Conservation (phyloP, 106 monocot species). For the Dioscorea zingiberensis region DNA sequence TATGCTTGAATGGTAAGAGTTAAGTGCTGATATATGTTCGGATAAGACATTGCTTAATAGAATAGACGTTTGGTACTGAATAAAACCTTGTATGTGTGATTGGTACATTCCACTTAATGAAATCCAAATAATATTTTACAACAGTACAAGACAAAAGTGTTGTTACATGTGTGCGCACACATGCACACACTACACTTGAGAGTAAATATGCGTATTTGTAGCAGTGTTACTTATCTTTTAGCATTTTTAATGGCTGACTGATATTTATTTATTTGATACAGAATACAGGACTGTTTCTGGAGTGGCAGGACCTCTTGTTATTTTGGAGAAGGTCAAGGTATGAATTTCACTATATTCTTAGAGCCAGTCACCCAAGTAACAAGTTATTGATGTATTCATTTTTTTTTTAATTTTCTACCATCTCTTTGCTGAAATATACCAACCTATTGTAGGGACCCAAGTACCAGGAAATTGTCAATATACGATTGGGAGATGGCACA, state of each 20-base stretch:
- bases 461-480: constrained; percentile 99
- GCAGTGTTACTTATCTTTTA: not conserved
- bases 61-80: too few relatives aligned
- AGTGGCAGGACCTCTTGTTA: constrained; percentile 96
- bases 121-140: too few relatives aligned
- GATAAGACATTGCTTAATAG: too few relatives aligned
- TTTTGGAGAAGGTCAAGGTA: constrained; percentile 99
- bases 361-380: too few relatives aligned
- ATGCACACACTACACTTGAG: too few relatives aligned
- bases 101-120: too few relatives aligned
- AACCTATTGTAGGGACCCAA: constrained; percentile 71
- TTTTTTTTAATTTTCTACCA: not conserved
- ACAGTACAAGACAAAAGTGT: too few relatives aligned
- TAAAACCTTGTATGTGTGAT: too few relatives aligned
- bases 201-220: not conserved
- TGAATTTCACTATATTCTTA: not conserved
- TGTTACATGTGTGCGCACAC: too few relatives aligned
- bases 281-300: constrained; percentile 98
- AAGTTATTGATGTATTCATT: too few relatives aligned
- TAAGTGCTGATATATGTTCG: too few relatives aligned
- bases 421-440: not conserved
- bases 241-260: not conserved
- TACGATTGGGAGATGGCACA: constrained; percentile 90
- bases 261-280: constrained; percentile 8
- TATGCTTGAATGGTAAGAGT: too few relatives aligned